A percentile compares a stretch with the other conserved stretches of the same genome.
Evolutionary conservation across 2,329 filamentous ascomycete genomes (phyloP).

Genomic region (Aspergillus pseudonomiae): DNA sequence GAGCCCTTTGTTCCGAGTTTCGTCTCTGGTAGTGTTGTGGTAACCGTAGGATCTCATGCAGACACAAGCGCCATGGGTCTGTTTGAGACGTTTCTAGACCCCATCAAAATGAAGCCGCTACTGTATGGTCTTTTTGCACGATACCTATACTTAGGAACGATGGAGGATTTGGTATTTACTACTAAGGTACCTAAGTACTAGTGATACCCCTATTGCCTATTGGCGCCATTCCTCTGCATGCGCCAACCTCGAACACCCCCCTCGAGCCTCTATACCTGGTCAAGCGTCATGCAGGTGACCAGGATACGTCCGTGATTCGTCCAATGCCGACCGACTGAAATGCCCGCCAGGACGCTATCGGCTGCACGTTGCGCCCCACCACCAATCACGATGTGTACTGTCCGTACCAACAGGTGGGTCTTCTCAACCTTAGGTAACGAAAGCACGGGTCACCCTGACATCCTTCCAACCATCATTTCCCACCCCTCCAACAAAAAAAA

Average conservation of each 20-base stretch:
- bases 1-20: constrained; percentile 15
- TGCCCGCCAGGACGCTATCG: constrained; percentile 27
- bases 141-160: constrained; percentile 12
- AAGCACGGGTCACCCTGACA: constrained; percentile 16
- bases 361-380: constrained; percentile 24
- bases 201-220: constrained; percentile 1
- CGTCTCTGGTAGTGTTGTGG: not conserved
- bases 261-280: constrained; percentile 19
- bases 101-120: constrained; percentile 15
- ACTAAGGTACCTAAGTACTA: constrained; percentile 2
- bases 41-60: not conserved
- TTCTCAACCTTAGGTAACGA: constrained; percentile 3
- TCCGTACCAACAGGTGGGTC: constrained; percentile 6
- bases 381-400: constrained; percentile 18
- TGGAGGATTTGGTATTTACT: not conserved
- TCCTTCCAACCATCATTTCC: constrained; percentile 3
- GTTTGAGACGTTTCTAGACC: constrained; percentile 4
- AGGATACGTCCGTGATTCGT: constrained; percentile 21
- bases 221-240: constrained; percentile 5
- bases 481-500: not conserved
- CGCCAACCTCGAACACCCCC: constrained; percentile 10
- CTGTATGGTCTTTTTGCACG: constrained; percentile 20
- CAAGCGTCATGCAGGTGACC: constrained; percentile 27
- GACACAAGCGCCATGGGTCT: not conserved
- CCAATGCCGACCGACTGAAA: constrained; percentile 19